Percentiles rank a stretch among this genome's conserved stretches.
Conservation (phyloP, 2,329 filamentous ascomycete species). For the Aspergillus caelatus region DNA sequence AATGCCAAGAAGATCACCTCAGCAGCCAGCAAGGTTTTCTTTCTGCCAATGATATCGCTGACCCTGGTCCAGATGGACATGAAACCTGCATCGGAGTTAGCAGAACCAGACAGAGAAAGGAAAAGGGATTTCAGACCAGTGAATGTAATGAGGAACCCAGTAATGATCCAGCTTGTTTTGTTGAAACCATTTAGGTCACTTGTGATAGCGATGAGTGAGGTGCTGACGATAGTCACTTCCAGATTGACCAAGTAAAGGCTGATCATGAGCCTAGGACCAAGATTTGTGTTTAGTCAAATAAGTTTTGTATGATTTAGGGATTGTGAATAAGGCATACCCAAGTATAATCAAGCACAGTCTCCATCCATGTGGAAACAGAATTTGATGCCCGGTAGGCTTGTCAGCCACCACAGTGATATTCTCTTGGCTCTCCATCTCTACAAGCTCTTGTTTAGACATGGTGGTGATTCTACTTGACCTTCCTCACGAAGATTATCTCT, state of each 20-base stretch:
- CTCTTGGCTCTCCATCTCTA: neutral
- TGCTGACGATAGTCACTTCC: conserved; percentile 40
- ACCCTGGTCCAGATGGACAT: conserved; percentile 8
- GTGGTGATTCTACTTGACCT: neutral
- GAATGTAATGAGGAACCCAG: conserved; percentile 38
- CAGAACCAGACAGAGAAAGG: neutral
- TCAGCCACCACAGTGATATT: neutral
- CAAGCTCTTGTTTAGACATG: neutral
- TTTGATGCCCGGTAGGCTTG: neutral
- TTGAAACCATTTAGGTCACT: conserved; percentile 36
- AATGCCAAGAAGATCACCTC: neutral
- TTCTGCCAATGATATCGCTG: conserved; percentile 6
- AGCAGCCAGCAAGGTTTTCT: conserved; percentile 1
- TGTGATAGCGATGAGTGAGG: conserved; percentile 37
- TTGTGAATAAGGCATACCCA: neutral
- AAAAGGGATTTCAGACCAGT: conserved; percentile 24
- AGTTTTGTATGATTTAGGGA: neutral
- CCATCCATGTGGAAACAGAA: conserved; percentile 3
- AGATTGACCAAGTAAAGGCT: conserved; percentile 36
- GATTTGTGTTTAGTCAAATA: neutral
- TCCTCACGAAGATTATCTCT: neutral
- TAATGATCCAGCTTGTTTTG: conserved; percentile 40
- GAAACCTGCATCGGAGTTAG: conserved; percentile 3
- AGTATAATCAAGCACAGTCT: neutral
- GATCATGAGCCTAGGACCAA: conserved; percentile 26